Base-by-base conservation (phyloP, 2,329 filamentous ascomycete genomes). In the Epichloe coenophiala region DNA sequence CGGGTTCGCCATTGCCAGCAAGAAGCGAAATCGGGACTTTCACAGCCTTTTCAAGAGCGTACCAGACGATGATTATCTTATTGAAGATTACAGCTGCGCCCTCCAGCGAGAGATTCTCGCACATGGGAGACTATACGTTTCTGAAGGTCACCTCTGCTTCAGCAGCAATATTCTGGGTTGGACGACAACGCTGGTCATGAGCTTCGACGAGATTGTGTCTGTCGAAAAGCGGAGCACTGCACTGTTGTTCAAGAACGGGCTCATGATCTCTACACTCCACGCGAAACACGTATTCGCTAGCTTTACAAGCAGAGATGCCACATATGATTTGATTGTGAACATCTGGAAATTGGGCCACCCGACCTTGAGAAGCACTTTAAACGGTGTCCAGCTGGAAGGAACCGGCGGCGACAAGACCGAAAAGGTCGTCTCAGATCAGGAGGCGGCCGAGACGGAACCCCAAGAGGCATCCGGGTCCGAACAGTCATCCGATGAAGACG, bases 271-370 rank as follows among this genome's bases (percentile, higher is more conserved):
- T 47, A 98, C 93, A 0, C 72, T 97, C 12, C 93, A 98, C 64
- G 89, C 93, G 42, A 89, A 93, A 57, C 93, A 98, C 61, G 83
- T 94, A 1, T 98, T 98, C 68, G 90, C 93, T 50, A 96, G 90
- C 68, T 88, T 98, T 57, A 84, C 95, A 5, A 93, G 88, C 61
- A 79, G 93, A 63, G 93, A 98, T 67, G 88, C 90, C 3, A 97
- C 94, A 0, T 98, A 97, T 62, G 94, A 98, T 63, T 72, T 98
- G 44, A 90, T 98, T 63, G 86, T 98, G 57, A 94, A 94, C 53
- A 97, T 98, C 52, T 98, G 93, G 93, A 95, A 95, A 65, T 84
- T 96, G 33, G 93, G 88, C 15, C 93, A 98, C 64, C 91, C 93
- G 2, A 88, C 88, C 50, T 70, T 98, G 33, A 88, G 88, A 65